A percentile compares a stretch with the other conserved stretches of the same genome.
Conservation (phyloP, 2,329 filamentous ascomycete genomes). For the Nemania sp. region DNA sequence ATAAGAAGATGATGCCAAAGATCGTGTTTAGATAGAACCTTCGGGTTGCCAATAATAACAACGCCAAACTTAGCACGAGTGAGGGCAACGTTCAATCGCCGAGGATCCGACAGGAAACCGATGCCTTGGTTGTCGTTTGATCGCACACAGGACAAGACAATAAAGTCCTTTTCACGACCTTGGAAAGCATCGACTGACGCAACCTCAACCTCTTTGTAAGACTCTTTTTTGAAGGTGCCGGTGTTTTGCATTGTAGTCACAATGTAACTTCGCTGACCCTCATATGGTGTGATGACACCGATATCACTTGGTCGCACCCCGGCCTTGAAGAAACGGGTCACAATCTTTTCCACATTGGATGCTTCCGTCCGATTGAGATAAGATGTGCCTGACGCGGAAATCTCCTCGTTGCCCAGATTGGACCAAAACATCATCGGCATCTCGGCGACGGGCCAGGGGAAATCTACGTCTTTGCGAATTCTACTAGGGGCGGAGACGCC, state of each 20-base stretch:
- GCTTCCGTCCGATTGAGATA: slow-evolving; percentile 98
- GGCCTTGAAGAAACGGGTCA: slow-evolving; percentile 98
- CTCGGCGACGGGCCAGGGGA: slow-evolving; percentile 93
- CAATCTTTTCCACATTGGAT: slow-evolving; percentile 96
- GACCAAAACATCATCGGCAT: slow-evolving; percentile 99
- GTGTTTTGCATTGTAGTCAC: slow-evolving; percentile 99
- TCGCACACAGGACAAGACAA: slow-evolving; percentile 94
- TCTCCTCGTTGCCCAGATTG: slow-evolving; percentile 96
- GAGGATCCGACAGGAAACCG: slow-evolving; percentile 96
- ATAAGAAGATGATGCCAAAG: slow-evolving; percentile 94
- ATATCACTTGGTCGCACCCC: slow-evolving; percentile 93
- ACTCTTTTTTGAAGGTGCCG: slow-evolving; percentile 96
- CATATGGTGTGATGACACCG: slow-evolving; percentile 97
- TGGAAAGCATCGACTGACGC: slow-evolving; percentile 99
- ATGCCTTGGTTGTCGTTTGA: slow-evolving; percentile 99
- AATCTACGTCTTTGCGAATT: slow-evolving; percentile 90
- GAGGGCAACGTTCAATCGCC: slow-evolving; percentile 94
- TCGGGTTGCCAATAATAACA: slow-evolving; percentile 96
- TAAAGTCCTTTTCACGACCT: slow-evolving; percentile 98
- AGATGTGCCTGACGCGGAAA: slow-evolving; percentile 94
- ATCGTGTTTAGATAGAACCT: slow-evolving; percentile 96
- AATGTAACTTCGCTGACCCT: slow-evolving; percentile 96
- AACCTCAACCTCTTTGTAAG: slow-evolving; percentile 98
- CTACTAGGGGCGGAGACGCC: slow-evolving; percentile 90
- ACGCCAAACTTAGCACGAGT: slow-evolving; percentile 96